Conservation (phyloP, 208 protist species). For the Leishmania tropica region DNA sequence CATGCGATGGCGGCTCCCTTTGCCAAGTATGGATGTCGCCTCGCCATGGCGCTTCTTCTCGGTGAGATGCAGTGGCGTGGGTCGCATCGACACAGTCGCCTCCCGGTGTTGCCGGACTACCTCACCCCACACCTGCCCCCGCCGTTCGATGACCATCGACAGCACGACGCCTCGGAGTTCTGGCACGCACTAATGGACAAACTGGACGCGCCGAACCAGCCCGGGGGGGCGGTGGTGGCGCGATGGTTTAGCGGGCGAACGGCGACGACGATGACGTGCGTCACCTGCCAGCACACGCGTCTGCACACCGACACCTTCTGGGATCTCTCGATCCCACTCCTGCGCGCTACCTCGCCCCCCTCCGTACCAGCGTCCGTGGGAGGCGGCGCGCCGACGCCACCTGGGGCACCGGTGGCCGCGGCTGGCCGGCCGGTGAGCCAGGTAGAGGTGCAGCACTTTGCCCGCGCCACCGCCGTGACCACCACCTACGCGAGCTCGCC, state of each 20-base stretch:
- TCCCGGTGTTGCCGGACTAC: constrained; percentile 36
- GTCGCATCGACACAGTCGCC: constrained; percentile 11
- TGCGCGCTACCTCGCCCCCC: background rate
- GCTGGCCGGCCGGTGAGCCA: background rate
- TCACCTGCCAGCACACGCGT: constrained; percentile 34
- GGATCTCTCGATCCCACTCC: constrained; percentile 40
- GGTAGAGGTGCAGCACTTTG: constrained; percentile 25
- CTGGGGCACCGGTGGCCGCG: background rate
- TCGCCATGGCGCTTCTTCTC: constrained; percentile 42
- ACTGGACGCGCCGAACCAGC: constrained; percentile 40
- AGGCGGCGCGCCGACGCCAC: background rate
- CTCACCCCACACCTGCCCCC: constrained; percentile 36
- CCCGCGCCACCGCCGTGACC: constrained; percentile 20
- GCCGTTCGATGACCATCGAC: constrained; percentile 57
- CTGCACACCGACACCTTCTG: constrained; percentile 45
- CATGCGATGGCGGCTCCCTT: background rate
- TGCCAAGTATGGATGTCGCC: constrained; percentile 12
- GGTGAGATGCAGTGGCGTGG: constrained; percentile 62
- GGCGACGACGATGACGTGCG: constrained; percentile 48
- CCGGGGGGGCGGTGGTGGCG: constrained; percentile 35
- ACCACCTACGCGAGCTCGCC: constrained; percentile 14
- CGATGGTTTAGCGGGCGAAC: constrained; percentile 60
- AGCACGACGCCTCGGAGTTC: constrained; percentile 83
- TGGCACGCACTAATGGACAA: constrained; percentile 62
- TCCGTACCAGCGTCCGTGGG: background rate